These are phyloP conservation scores for Lyophyllum semitale DNA, from an alignment of 768 basidiomycete species.

Conservation along the genomic window DNA sequence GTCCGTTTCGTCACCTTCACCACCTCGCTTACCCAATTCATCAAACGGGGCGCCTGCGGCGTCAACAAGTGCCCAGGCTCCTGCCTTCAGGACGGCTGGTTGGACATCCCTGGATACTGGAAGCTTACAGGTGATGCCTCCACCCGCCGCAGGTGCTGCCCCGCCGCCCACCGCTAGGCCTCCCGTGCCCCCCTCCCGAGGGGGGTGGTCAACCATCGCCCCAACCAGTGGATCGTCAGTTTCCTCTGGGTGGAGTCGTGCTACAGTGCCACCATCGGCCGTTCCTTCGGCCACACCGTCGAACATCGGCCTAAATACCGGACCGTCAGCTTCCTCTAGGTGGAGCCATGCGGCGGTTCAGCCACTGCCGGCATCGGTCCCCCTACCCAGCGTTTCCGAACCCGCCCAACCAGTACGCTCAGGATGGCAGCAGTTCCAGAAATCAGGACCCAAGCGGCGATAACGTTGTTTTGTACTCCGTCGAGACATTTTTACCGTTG, in stretches of 20 bases:
- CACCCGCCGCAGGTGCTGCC: slow-evolving; percentile 10
- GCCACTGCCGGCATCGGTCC: neutral
- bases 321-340: slow-evolving; percentile 6
- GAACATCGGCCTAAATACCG: slow-evolving; percentile 6
- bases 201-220: neutral
- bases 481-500: neutral
- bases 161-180: slow-evolving; percentile 18
- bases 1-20: slow-evolving; percentile 29
- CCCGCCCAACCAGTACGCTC: slow-evolving; percentile 37
- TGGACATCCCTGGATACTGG: slow-evolving; percentile 68
- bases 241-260: slow-evolving; percentile 19
- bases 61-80: slow-evolving; percentile 28
- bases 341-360: slow-evolving; percentile 3
- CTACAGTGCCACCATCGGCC: slow-evolving; percentile 19
- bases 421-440: slow-evolving; percentile 64
- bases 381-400: slow-evolving; percentile 12
- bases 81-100: slow-evolving; percentile 61
- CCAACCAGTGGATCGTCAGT: neutral
- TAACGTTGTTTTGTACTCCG: slow-evolving; percentile 8
- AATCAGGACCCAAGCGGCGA: slow-evolving; percentile 33
- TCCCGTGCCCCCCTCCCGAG: neutral
- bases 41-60: slow-evolving; percentile 10
- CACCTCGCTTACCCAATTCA: slow-evolving; percentile 16
- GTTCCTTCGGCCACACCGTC: slow-evolving; percentile 18
- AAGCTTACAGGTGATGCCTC: slow-evolving; percentile 29